Evolutionary conservation across 2,329 filamentous ascomycete genomes (phyloP), one percentile per base, ranked within the genome.

Genomic region (Stachybotrys elegans): DNA sequence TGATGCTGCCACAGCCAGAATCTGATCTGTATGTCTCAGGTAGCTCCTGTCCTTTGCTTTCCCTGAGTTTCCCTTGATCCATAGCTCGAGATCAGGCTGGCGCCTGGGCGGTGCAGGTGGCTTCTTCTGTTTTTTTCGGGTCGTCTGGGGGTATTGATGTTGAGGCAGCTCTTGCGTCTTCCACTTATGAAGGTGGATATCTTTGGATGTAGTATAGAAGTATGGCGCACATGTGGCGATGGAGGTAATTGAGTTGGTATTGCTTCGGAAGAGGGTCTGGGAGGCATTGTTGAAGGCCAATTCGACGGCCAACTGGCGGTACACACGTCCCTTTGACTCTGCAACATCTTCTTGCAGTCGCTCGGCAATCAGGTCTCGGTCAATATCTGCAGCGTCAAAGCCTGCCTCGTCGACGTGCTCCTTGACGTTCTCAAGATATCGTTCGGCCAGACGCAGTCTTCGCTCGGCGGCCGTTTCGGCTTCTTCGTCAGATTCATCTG

Each of bases 381-480:
- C 93, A 46, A 98, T 87, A 43, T 97, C 88, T 55, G 85, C 90
- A 7, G 93, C 93, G 67, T 98, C 90, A 59, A 97, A 98, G 31
- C 90, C 93, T 38, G 59, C 56, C 51, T 89, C 86, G 55, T 94
- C 85, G 46, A 89, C 83, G 53, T 95, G 86, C 57, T 86, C 79
- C 57, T 86, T 82, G 49, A 96, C 83, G 61, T 95, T 95, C 43
- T 95, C 86, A 43, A 98, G 78, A 63, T 98, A 97, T 57, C 88
- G 83, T 69, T 97, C 89, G 22, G 93, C 93, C 22, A 98, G 77
- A 52, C 88, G 82, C 57, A 95, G 69, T 55, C 93, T 79, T 64
- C 88, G 84, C 61, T 96, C 90, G 27, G 89, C 91, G 2, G 86
- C 90, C 19, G 93, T 97, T 71, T 97, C 92, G 51, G 80, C 81